Conservation (phyloP, 768 basidiomycete genomes). For the Sarcodon aspratus region DNA sequence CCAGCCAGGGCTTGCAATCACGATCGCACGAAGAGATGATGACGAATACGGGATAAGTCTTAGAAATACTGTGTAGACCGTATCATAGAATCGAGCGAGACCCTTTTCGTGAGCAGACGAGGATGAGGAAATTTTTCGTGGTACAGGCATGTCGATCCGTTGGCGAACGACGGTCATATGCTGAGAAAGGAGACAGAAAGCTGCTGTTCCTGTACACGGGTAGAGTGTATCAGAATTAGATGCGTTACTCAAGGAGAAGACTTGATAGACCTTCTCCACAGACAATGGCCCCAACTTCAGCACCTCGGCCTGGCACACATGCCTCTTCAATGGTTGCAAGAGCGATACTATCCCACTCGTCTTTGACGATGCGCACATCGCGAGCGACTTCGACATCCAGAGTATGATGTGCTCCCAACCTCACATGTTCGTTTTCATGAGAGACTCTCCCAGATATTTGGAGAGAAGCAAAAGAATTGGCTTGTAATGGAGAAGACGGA, state of each 20-base stretch:
- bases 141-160: slow-evolving; percentile 79
- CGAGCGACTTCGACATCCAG: slow-evolving; percentile 88
- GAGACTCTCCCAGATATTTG: slow-evolving; percentile 83
- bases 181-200: slow-evolving; percentile 89
- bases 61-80: slow-evolving; percentile 76
- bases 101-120: slow-evolving; percentile 90
- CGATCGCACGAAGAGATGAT: slow-evolving; percentile 70
- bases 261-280: slow-evolving; percentile 68
- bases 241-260: neutral
- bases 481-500: slow-evolving; percentile 15
- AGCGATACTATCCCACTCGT: slow-evolving; percentile 91
- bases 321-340: slow-evolving; percentile 75
- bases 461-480: slow-evolving; percentile 41
- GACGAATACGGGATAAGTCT: slow-evolving; percentile 83
- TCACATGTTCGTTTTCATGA: slow-evolving; percentile 81
- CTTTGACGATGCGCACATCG: slow-evolving; percentile 84
- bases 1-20: slow-evolving; percentile 97
- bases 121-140: slow-evolving; percentile 79
- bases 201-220: slow-evolving; percentile 51
- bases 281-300: slow-evolving; percentile 92
- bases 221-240: neutral
- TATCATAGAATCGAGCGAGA: slow-evolving; percentile 69
- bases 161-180: slow-evolving; percentile 95
- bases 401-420: slow-evolving; percentile 90
- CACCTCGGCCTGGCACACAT: slow-evolving; percentile 87